Base-by-base conservation (phyloP, 805 yeast genomes). In the Candida qinlingensis region DNA sequence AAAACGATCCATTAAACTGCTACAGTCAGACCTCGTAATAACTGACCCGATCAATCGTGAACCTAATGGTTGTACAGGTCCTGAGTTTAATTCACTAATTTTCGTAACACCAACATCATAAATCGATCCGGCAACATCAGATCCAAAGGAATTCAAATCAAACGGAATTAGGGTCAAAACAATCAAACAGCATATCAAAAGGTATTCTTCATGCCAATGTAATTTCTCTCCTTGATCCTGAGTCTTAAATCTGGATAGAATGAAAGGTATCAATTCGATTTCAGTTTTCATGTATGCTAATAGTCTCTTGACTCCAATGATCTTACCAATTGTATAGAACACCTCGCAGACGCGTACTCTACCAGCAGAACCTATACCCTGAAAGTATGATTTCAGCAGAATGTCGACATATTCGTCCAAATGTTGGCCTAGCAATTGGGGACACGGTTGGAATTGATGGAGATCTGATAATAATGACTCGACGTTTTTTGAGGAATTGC, bases 151-250 rank as follows among this genome's bases (percentile, higher is more conserved):
- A 1, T 63, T 65, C 28, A 91, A 67, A 2, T 78, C 74, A 59
- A 91, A 90, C 0, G 98, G 97, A 0, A 83, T 79, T n/a, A 86
- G 67, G 0, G 81, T 75, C 26, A 90, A 66, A 8, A 83, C 79
- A 0, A 84, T 75, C 8, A 88, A 71, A 96, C 96, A 91, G 4
- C 85, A 68, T 7, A 89, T 64, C 39, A 81, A 59, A 9, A 83
- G 64, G 48, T 69, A 81, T 35, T 67, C 60, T 31, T 69, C 70
- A 43, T 74, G 70, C 87, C 85, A 80, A 46, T 59, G 42, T 7
- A 51, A 37, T 6, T 29, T 8, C 4, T 8, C n/a, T 1, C 48
- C 44, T 0, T 29, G 7, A 6, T 31, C 34, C 11, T 3, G 8
- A 11, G 8, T 31, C 8, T 49, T 57, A 9, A 75, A 48, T 25